Evolutionary conservation across 306 rosid genomes (phyloP), one percentile per base, ranked within the genome.

Genomic region (Vigna hirtella): DNA sequence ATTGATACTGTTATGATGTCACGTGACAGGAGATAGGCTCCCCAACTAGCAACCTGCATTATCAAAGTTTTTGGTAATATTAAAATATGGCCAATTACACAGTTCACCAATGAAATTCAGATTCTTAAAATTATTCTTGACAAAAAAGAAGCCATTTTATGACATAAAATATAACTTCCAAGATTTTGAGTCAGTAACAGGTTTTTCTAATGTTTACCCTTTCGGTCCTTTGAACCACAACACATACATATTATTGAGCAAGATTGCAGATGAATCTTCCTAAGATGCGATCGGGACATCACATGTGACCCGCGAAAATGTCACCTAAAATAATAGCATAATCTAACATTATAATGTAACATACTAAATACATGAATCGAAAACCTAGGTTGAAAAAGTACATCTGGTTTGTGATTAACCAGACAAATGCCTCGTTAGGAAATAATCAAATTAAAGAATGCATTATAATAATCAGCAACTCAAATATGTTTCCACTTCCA

Each of bases 1-100:
- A 92, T 83, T 17, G 96, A 92, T 45, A 92, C 32, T 70, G 96
- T 57, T 74, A 90, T 2, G 43, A 90, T 87, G 78, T 85, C 76
- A 53, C 91, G 86, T 2, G 90, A 86, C 57, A 90, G 66, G 53
- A 89, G 91, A 77, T 90, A 90, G 0, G 96, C 97, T 73, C 96
- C 97, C 97, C 93, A 92, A 74, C 96, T 90, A 7, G 97, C 97
- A n/a, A 92, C 96, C 97, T 92, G 72, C 74, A 55, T 7, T 0
- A 42, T 10, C 72, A 51, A 49, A 49, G n/a, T 22, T 36, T 50
- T 1, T 26, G 3, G 52, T 59, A n/a, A 71, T 12, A 17, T 12
- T 16, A 15, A 11, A 61, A 16, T 4, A 45, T 20, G 7, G 15
- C 62, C 17, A 6, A 59, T 64, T 5, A 13, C 14, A 38, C 5